phyloP scores from a whole-genome alignment of 495 filamentous ascomycete genomes.

The Penicillium cataractarum region DNA sequence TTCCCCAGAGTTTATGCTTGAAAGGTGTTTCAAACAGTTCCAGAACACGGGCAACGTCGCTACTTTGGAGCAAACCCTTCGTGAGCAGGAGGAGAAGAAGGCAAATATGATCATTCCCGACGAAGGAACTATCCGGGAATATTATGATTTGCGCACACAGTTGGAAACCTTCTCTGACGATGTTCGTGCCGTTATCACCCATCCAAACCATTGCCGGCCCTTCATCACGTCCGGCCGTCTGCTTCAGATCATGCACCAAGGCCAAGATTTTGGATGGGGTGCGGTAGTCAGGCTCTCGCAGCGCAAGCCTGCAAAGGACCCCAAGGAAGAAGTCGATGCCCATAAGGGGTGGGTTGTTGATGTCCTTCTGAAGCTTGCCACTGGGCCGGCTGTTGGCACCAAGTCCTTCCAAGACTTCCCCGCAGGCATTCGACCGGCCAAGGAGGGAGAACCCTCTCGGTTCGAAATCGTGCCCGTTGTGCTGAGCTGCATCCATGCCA shows the following conservation, averaged over 20 bases:
- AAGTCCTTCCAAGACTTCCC: constrained; percentile 64
- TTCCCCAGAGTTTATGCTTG: constrained; percentile 95
- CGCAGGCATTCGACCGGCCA: constrained; percentile 62
- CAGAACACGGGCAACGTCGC: constrained; percentile 88
- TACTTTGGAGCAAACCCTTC: constrained; percentile 76
- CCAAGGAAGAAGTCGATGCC: constrained; percentile 64
- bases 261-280: constrained; percentile 91
- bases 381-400: constrained; percentile 58
- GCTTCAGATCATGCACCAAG: constrained; percentile 77
- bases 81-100: constrained; percentile 70
- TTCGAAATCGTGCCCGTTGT: constrained; percentile 87
- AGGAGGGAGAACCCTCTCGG: constrained; percentile 65
- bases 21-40: constrained; percentile 96
- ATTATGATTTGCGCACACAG: constrained; percentile 83
- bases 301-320: constrained; percentile 60
- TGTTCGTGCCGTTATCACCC: constrained; percentile 84
- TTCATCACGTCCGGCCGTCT: constrained; percentile 83
- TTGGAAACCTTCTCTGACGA: constrained; percentile 80
- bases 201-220: constrained; percentile 79
- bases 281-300: constrained; percentile 71
- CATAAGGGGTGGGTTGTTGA: constrained; percentile 82
- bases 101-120: constrained; percentile 76
- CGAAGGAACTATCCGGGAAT: constrained; percentile 86
- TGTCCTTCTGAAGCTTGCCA: constrained; percentile 73
- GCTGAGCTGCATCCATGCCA: constrained; percentile 77